Conservation (phyloP, 2,329 filamentous ascomycete species). For the Penicillium verrucosum region DNA sequence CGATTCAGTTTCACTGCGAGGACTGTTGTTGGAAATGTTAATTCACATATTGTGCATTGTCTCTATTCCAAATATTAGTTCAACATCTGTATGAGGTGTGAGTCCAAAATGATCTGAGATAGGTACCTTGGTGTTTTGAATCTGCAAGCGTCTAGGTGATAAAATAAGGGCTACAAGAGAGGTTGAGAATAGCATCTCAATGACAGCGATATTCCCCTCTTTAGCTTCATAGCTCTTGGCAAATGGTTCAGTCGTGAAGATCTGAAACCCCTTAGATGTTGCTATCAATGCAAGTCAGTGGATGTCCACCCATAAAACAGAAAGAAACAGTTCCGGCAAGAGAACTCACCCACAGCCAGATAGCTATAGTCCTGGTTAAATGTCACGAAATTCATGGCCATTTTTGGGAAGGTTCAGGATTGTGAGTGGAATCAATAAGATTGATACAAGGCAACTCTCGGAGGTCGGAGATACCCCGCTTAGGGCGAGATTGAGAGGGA, state of each 20-base stretch:
- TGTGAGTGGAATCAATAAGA: constrained; percentile 1
- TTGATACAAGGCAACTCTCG: constrained; percentile 16
- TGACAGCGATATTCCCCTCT: constrained; percentile 90
- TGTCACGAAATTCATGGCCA: constrained; percentile 94
- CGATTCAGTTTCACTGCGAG: constrained; percentile 90
- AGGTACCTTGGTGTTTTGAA: constrained; percentile 92
- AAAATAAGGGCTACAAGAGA: constrained; percentile 91
- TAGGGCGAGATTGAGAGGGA: constrained; percentile 8
- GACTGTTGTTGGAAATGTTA: constrained; percentile 96
- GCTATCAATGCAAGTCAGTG: constrained; percentile 50
- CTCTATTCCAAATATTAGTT: constrained; percentile 42
- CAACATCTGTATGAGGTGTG: constrained; percentile 5
- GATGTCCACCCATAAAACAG: not conserved
- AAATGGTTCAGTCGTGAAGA: constrained; percentile 96
- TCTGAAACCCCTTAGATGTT: constrained; percentile 89
- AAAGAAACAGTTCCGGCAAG: not conserved
- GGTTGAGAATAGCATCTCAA: constrained; percentile 98
- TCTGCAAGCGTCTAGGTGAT: constrained; percentile 86
- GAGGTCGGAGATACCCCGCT: constrained; percentile 20
- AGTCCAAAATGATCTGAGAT: constrained; percentile 27
- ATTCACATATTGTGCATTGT: constrained; percentile 89
- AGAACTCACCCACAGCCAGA: constrained; percentile 76
- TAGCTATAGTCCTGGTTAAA: constrained; percentile 99
- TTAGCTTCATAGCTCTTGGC: constrained; percentile 91
- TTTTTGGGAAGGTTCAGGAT: constrained; percentile 38